These are phyloP conservation scores for Boletus coccyginus DNA, from an alignment of 768 basidiomycete genomes.

Conservation along the genomic window DNA sequence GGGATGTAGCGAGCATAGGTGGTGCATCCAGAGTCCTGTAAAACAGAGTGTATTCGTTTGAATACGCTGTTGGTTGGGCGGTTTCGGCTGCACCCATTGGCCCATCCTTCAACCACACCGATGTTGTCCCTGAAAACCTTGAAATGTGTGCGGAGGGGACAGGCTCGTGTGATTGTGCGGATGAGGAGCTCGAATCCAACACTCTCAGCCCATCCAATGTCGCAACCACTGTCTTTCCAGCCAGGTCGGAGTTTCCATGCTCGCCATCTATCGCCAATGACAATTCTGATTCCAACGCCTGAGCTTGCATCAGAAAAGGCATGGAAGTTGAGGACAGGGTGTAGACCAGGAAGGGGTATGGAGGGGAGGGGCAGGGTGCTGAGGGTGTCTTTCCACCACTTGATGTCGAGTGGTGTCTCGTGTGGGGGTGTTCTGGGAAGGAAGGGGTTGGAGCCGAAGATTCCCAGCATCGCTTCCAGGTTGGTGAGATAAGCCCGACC, in stretches of 20 bases:
- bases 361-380: background rate
- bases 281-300: slow-evolving; percentile 28
- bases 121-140: too few relatives aligned
- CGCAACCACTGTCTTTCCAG: slow-evolving; percentile 27
- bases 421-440: slow-evolving; percentile 11
- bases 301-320: slow-evolving; percentile 44
- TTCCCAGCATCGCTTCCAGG: slow-evolving; percentile 33
- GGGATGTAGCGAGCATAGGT: too few relatives aligned
- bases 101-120: too few relatives aligned
- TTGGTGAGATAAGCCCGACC: slow-evolving; percentile 18
- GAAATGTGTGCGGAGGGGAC: too few relatives aligned
- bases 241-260: slow-evolving; percentile 33
- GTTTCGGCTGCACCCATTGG: too few relatives aligned
- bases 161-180: too few relatives aligned
- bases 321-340: background rate
- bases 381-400: background rate
- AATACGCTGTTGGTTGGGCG: too few relatives aligned
- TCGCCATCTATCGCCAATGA: slow-evolving; percentile 29
- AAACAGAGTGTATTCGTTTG: too few relatives aligned
- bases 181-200: background rate
- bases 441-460: slow-evolving; percentile 32
- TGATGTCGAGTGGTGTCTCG: background rate
- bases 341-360: background rate
- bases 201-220: slow-evolving; percentile 43
- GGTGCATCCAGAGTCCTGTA: too few relatives aligned